phyloP scores from a whole-genome alignment of 768 basidiomycete species.

The Suillus fuscotomentosus region DNA sequence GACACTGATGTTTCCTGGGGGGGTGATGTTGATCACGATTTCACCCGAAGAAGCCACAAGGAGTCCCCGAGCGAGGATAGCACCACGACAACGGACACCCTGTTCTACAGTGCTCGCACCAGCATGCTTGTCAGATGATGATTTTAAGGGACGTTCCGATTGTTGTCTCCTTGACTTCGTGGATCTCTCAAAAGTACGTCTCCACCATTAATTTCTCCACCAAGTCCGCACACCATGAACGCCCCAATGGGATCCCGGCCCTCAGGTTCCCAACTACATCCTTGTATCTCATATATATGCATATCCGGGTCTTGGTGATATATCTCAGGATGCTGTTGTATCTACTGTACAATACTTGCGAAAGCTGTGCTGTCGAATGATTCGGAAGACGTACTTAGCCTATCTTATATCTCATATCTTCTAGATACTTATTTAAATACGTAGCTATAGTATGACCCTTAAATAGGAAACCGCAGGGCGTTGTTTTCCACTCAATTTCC shows the following conservation, averaged over 20 bases:
- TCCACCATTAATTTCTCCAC: neutral
- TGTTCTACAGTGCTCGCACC: constrained; percentile 31
- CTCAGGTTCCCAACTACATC: neutral
- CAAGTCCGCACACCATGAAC: neutral
- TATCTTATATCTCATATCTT: neutral
- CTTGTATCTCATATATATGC: neutral
- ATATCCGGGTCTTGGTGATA: neutral
- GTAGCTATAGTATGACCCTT: neutral
- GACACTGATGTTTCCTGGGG: constrained; percentile 11
- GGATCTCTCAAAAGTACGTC: neutral
- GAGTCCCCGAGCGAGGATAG: constrained; percentile 26
- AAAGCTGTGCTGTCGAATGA: neutral
- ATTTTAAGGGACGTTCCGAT: neutral
- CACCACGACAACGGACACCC: constrained; percentile 17
- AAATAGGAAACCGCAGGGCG: neutral
- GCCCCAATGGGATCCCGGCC: neutral
- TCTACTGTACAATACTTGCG: neutral
- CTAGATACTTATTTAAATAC: neutral
- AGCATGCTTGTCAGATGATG: constrained; percentile 18
- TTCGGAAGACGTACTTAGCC: neutral
- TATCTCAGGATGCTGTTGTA: constrained; percentile 1
- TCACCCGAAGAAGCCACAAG: constrained; percentile 8
- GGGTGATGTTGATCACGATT: constrained; percentile 1
- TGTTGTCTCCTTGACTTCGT: neutral
- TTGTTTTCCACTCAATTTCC: neutral